Evolutionary conservation across 345 rosid species (phyloP).

Genomic region (Salix exigua): DNA sequence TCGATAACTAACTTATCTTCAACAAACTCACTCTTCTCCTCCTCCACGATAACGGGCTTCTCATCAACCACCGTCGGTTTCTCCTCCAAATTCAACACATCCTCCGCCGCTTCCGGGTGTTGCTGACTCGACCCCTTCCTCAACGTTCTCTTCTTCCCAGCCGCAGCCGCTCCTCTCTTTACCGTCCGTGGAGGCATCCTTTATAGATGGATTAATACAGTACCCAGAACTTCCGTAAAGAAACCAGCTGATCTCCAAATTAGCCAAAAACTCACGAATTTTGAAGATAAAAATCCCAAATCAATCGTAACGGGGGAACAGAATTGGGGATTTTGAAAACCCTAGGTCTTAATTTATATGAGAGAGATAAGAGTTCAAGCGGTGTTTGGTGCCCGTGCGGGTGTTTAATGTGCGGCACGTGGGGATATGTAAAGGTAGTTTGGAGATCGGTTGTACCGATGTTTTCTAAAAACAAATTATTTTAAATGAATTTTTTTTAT

Average conservation of each 20-base stretch:
- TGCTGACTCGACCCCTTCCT: constrained; percentile 42
- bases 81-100: constrained; percentile 27
- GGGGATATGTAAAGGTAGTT: neutral
- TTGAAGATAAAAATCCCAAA: neutral
- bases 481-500: no score
- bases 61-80: neutral
- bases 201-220: neutral
- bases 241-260: neutral
- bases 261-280: neutral
- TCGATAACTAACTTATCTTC: constrained; percentile 9
- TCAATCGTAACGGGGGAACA: neutral
- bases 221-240: neutral
- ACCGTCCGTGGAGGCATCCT: constrained; percentile 71
- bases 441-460: no score
- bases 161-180: constrained; percentile 65
- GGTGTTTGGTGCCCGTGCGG: neutral
- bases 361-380: neutral
- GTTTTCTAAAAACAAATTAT: no score
- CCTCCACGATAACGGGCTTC: constrained; percentile 3
- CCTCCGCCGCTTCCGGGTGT: constrained; percentile 25
- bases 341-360: neutral
- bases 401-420: neutral
- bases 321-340: neutral
- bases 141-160: constrained; percentile 46
- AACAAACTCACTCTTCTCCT: neutral